phyloP scores from a whole-genome alignment of 208 protist genomes.

The Angomonas ambiguus region DNA sequence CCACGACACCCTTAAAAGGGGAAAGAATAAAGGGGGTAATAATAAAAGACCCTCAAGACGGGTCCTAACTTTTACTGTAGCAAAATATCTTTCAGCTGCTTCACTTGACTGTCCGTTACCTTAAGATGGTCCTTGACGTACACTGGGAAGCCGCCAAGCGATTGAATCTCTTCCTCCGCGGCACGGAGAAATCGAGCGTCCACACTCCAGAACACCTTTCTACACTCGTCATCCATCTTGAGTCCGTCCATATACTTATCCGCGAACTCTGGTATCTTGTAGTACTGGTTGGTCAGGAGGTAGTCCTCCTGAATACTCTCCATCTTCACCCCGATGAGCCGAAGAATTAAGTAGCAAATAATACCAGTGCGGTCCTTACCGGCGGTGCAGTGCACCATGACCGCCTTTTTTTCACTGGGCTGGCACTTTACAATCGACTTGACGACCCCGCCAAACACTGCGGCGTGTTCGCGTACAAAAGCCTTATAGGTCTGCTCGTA shows the following conservation, averaged over 20 bases:
- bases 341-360: slow-evolving; percentile 19
- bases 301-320: slow-evolving; percentile 22
- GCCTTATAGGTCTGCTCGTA: slow-evolving; percentile 20
- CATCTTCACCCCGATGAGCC: slow-evolving; percentile 19
- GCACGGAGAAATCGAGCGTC: slow-evolving; percentile 21
- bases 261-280: slow-evolving; percentile 17
- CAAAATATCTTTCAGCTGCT: slow-evolving; percentile 23
- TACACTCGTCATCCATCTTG: slow-evolving; percentile 17
- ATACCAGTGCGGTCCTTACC: slow-evolving; percentile 32
- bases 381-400: slow-evolving; percentile 26
- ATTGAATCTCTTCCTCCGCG: slow-evolving; percentile 12
- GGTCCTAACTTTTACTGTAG: slow-evolving; percentile 21
- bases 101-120: slow-evolving; percentile 29
- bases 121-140: slow-evolving; percentile 29
- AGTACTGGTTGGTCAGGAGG: slow-evolving; percentile 24
- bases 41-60: not conserved
- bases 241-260: slow-evolving; percentile 14
- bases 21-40: not conserved
- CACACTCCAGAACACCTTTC: slow-evolving; percentile 23
- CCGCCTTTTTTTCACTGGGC: not conserved
- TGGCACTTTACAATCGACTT: not conserved
- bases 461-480: slow-evolving; percentile 10
- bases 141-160: slow-evolving; percentile 21
- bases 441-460: slow-evolving; percentile 4
- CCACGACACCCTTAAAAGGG: too few species aligned